Evolutionary conservation across 345 rosid species (phyloP).

Genomic region (Eucalyptus cloeziana): DNA sequence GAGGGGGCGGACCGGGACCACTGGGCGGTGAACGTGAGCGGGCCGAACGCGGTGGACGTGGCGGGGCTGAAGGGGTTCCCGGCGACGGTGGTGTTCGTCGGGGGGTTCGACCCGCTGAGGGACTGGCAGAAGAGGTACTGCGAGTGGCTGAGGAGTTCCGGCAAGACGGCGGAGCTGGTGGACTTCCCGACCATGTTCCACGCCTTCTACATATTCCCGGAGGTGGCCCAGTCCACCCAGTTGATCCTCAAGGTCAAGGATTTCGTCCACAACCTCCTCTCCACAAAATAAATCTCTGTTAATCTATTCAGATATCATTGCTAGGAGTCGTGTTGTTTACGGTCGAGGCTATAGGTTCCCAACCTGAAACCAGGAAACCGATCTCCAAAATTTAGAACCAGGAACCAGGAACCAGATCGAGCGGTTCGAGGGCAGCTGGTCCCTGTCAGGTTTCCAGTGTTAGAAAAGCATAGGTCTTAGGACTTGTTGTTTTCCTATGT

Average conservation of each 20-base stretch:
- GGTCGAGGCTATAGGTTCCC: neutral
- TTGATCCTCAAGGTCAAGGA: conserved; percentile 36
- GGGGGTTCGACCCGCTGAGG: conserved; percentile 61
- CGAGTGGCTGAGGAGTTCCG: conserved; percentile 56
- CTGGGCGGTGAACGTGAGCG: conserved; percentile 27
- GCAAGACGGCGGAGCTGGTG: conserved; percentile 43
- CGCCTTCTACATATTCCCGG: conserved; percentile 74
- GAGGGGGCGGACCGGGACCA: conserved; percentile 52
- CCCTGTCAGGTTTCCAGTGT: neutral
- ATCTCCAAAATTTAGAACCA: no score
- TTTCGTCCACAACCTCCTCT: conserved; percentile 12
- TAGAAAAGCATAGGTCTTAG: neutral
- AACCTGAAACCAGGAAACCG: neutral
- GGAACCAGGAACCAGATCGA: neutral
- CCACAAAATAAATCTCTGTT: neutral
- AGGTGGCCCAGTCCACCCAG: conserved; percentile 33
- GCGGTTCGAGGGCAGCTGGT: neutral
- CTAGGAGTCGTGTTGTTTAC: neutral
- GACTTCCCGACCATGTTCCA: conserved; percentile 73
- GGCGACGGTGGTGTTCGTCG: conserved; percentile 30
- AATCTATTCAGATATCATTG: neutral
- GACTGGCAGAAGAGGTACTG: conserved; percentile 76
- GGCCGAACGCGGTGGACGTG: conserved; percentile 31
- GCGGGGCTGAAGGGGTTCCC: conserved; percentile 39
- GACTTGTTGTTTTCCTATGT: neutral